These are phyloP conservation scores for Globisporangium viniferum DNA, from an alignment of 352 stramenopile species.

Conservation along the genomic window DNA sequence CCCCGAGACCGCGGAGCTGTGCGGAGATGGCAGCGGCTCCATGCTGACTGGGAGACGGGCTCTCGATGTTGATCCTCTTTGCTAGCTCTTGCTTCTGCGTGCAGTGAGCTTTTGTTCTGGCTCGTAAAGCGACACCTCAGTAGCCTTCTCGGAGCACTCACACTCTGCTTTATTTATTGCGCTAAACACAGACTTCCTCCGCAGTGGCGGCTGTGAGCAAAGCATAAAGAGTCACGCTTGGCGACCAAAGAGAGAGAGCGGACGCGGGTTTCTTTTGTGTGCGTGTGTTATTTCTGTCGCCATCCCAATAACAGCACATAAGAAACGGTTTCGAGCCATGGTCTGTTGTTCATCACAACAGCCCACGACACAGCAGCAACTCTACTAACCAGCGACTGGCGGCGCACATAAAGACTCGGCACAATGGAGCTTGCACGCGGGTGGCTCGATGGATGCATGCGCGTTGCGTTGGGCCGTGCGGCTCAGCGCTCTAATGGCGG, in stretches of 20 bases:
- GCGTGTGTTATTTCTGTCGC: constrained; percentile 3
- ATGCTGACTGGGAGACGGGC: constrained; percentile 12
- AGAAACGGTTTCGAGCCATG: constrained; percentile 9
- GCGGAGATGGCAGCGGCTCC: constrained; percentile 33
- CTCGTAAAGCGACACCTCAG: not conserved
- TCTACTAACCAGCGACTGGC: not conserved
- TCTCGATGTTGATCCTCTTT: not conserved
- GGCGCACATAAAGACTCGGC: not conserved
- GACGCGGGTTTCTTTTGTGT: not conserved
- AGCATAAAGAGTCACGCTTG: not conserved
- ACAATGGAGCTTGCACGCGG: not conserved
- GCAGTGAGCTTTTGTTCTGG: not conserved
- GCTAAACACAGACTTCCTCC: not conserved
- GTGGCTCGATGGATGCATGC: not conserved
- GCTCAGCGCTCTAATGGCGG: not conserved
- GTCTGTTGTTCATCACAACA: not conserved
- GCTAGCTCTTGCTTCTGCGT: not conserved
- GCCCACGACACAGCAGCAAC: not conserved
- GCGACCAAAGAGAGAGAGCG: not conserved
- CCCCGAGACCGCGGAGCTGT: constrained; percentile 44
- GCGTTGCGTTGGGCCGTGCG: not conserved
- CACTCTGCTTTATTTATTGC: not conserved
- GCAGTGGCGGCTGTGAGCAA: not conserved
- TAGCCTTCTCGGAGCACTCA: not conserved
- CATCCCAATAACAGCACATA: not conserved